Percentiles rank a stretch among this genome's conserved stretches.
These are phyloP conservation scores for Fusarium nanum DNA, from an alignment of 2,329 filamentous ascomycete genomes.

Conservation along the genomic window DNA sequence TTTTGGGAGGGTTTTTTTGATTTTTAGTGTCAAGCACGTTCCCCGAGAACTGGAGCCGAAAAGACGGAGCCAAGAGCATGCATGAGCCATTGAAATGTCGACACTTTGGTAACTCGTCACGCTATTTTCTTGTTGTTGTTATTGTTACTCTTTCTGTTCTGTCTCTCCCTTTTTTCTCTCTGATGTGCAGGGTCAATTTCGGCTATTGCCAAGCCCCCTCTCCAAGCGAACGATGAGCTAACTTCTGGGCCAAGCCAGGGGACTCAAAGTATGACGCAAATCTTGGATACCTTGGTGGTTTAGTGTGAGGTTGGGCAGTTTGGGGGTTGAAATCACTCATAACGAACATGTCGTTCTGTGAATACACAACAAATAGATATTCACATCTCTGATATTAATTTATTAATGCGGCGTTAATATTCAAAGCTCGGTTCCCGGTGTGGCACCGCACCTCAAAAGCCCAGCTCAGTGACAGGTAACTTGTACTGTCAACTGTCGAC, in stretches of 20 bases:
- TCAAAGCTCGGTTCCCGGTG: slow-evolving; percentile 19
- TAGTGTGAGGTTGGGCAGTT: slow-evolving; percentile 22
- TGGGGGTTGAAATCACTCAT: slow-evolving; percentile 1
- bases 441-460: background rate
- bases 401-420: slow-evolving; percentile 17
- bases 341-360: slow-evolving; percentile 2
- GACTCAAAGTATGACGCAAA: slow-evolving; percentile 36
- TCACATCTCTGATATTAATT: slow-evolving; percentile 1
- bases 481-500: background rate
- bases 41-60: slow-evolving; percentile 17
- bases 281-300: slow-evolving; percentile 21
- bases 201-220: slow-evolving; percentile 35
- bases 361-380: background rate
- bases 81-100: slow-evolving; percentile 18
- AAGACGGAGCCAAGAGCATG: background rate
- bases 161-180: slow-evolving; percentile 8
- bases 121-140: background rate
- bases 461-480: slow-evolving; percentile 12
- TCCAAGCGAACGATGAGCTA: slow-evolving; percentile 31
- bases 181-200: slow-evolving; percentile 36
- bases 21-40: slow-evolving; percentile 2
- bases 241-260: slow-evolving; percentile 19
- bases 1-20: background rate
- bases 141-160: background rate
- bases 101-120: slow-evolving; percentile 18